phyloP scores from a whole-genome alignment of 805 yeast species.

The Suhomyces vadensis region DNA sequence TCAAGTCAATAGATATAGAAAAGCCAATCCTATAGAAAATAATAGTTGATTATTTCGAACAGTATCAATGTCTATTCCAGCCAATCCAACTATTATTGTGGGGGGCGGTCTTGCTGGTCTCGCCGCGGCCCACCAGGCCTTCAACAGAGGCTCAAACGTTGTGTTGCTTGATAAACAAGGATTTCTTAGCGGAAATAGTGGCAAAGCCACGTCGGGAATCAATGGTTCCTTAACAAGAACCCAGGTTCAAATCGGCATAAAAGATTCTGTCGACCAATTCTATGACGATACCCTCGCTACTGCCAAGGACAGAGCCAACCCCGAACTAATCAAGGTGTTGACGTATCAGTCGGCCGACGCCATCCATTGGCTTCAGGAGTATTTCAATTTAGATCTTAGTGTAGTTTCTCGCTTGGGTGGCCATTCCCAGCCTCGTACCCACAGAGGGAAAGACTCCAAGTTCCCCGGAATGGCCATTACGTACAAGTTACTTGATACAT shows the following conservation, averaged over 20 bases:
- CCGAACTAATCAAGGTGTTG: constrained; percentile 57
- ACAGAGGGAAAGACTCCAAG: constrained; percentile 67
- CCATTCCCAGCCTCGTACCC: constrained; percentile 78
- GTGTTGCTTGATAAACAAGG: constrained; percentile 59
- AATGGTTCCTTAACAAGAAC: constrained; percentile 71
- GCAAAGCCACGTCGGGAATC: constrained; percentile 68
- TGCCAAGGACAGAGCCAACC: constrained; percentile 61
- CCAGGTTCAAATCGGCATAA: constrained; percentile 49
- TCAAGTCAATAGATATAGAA: too few species aligned
- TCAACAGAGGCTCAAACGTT: constrained; percentile 54
- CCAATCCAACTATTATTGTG: constrained; percentile 50
- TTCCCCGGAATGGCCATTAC: constrained; percentile 71
- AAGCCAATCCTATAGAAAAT: too few species aligned
- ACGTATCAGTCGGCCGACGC: constrained; percentile 65
- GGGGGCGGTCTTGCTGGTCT: constrained; percentile 70
- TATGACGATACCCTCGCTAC: constrained; percentile 67
- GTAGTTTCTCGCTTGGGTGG: constrained; percentile 80
- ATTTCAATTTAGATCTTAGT: constrained; percentile 61
- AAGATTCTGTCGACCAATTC: constrained; percentile 61
- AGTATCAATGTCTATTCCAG: constrained; percentile 19
- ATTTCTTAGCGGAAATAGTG: constrained; percentile 63
- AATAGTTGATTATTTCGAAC: neutral
- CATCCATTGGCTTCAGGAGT: constrained; percentile 69
- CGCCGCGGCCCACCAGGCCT: constrained; percentile 59
- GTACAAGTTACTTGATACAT: constrained; percentile 49